A percentile compares a stretch with the other conserved stretches of the same genome.
These are phyloP conservation scores for Quercus tomentella DNA, from an alignment of 331 rosid genomes.

Conservation along the genomic window DNA sequence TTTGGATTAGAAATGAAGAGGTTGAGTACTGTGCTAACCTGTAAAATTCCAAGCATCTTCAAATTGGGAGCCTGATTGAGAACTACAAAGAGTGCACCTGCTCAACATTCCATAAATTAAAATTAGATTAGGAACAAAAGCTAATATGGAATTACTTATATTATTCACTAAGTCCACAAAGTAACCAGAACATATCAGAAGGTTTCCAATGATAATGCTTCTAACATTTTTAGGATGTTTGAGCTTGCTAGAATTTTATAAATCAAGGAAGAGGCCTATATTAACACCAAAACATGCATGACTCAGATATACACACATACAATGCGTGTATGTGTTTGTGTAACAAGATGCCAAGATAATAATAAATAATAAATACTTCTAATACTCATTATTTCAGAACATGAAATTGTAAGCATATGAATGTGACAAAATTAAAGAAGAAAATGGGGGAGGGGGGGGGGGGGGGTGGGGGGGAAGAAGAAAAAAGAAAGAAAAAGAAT, in stretches of 20 bases:
- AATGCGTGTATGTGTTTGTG: not conserved
- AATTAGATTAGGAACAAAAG: constrained; percentile 17
- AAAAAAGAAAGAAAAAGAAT: not conserved
- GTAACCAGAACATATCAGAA: not conserved
- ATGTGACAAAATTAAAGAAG: not conserved
- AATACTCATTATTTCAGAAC: not conserved
- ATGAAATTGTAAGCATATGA: not conserved
- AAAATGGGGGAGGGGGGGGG: not conserved
- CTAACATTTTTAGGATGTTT: not conserved
- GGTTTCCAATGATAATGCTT: not conserved
- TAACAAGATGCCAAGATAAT: not conserved
- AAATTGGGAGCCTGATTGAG: constrained; percentile 78
- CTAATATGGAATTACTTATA: not conserved
- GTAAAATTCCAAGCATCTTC: constrained; percentile 95
- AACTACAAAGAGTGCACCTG: constrained; percentile 93
- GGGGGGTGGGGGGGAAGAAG: no score
- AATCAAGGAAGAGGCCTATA: not conserved
- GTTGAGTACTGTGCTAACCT: constrained; percentile 44
- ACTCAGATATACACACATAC: not conserved
- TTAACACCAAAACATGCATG: not conserved
- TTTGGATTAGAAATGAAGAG: not conserved
- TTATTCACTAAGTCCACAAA: not conserved
- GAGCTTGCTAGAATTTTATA: not conserved
- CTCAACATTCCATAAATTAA: constrained; percentile 26
- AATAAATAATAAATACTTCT: not conserved